Percentiles rank a stretch among this genome's conserved stretches.
These are phyloP conservation scores for Lathyrus sativus DNA, from an alignment of 306 rosid genomes.

Conservation along the genomic window DNA sequence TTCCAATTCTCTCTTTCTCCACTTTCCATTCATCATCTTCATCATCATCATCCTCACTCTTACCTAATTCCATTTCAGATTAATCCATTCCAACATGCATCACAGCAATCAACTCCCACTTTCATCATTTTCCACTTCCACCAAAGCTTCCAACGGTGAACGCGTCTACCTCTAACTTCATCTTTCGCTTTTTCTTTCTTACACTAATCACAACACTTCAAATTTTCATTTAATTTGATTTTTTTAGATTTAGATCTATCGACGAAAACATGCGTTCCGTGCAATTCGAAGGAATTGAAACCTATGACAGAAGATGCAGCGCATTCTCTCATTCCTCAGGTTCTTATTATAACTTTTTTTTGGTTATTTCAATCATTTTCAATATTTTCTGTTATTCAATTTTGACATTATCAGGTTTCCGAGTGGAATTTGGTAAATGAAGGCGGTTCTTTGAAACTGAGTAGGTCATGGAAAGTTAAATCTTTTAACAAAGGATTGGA, in stretches of 20 bases:
- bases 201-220: background rate
- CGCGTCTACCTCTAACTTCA: background rate
- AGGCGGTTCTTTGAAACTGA: slow-evolving; percentile 63
- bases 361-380: background rate
- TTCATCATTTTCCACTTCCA: slow-evolving; percentile 28
- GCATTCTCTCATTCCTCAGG: slow-evolving; percentile 58
- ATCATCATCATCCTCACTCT: background rate
- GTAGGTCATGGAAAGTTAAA: slow-evolving; percentile 71
- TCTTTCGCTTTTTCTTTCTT: background rate
- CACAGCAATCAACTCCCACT: background rate
- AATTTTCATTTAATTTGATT: background rate
- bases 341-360: background rate
- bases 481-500: slow-evolving; percentile 82
- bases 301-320: slow-evolving; percentile 77
- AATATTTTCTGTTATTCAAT: slow-evolving; percentile 3
- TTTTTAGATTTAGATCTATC: slow-evolving; percentile 53
- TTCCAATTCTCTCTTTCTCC: background rate
- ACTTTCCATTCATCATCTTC: background rate
- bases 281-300: slow-evolving; percentile 64
- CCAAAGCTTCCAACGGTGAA: background rate
- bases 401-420: slow-evolving; percentile 48
- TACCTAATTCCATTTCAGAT: slow-evolving; percentile 11
- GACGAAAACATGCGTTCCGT: slow-evolving; percentile 70
- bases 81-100: background rate
- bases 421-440: slow-evolving; percentile 73